A percentile compares a stretch with the other conserved stretches of the same genome.
Evolutionary conservation across 208 protist species (phyloP).

Genomic region (Trypanosoma theileri): DNA sequence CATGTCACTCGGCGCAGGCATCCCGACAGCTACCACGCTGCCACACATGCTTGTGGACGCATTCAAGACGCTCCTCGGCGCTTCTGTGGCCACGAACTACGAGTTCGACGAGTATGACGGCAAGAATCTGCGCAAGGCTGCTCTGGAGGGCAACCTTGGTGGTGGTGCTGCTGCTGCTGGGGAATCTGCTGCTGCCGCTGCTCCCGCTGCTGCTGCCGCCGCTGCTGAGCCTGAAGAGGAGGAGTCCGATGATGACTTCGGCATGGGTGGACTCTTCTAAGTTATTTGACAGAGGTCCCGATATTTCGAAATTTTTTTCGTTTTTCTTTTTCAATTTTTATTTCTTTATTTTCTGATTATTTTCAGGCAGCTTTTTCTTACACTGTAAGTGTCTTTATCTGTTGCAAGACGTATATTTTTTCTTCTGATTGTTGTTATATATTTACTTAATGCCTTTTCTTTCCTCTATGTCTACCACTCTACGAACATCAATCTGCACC

Average conservation of each 20-base stretch:
- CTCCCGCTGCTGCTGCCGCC: conserved; percentile 35
- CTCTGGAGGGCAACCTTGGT: conserved; percentile 78
- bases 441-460: conserved; percentile 11
- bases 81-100: conserved; percentile 94
- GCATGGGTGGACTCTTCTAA: conserved; percentile 87
- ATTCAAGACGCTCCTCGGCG: conserved; percentile 97
- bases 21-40: conserved; percentile 94
- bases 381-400: conserved; percentile 14
- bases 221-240: conserved; percentile 58
- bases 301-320: conserved; percentile 19
- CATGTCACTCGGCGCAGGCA: conserved; percentile 95
- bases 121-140: conserved; percentile 89
- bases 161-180: conserved; percentile 69
- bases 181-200: conserved; percentile 43
- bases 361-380: no score
- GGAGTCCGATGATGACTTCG: conserved; percentile 85
- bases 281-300: background rate
- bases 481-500: background rate
- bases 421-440: background rate
- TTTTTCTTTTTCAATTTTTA: conserved; percentile 17
- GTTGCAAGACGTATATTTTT: background rate
- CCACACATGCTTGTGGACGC: conserved; percentile 95
- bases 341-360: conserved; percentile 14
- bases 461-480: conserved; percentile 22
- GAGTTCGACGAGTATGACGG: conserved; percentile 86